Conservation (phyloP, 2,329 filamentous ascomycete genomes). For the Colletotrichum euphorbiae region DNA sequence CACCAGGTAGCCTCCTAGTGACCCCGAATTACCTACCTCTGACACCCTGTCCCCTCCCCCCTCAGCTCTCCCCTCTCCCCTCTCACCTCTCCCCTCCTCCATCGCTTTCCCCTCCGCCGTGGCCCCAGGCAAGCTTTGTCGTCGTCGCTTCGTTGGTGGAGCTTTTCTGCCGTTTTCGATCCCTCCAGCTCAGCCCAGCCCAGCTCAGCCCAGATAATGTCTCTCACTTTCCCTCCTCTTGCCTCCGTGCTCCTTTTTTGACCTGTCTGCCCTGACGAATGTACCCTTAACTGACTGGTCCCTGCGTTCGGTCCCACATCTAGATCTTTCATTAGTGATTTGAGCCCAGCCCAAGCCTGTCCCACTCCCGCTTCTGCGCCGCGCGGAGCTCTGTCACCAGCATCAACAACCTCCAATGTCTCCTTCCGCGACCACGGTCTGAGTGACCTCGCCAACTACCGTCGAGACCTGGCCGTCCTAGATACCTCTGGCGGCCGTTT, state of each 20-base stretch:
- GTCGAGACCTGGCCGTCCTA: constrained; percentile 77
- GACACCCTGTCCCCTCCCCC: constrained; percentile 5
- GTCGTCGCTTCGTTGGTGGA: constrained; percentile 37
- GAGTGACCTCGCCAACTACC: constrained; percentile 75
- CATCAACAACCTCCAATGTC: constrained; percentile 57
- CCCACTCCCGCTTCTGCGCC: constrained; percentile 56
- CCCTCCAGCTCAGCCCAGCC: constrained; percentile 27
- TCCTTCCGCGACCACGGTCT: constrained; percentile 69
- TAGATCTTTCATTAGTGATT: constrained; percentile 46
- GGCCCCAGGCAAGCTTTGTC: constrained; percentile 36
- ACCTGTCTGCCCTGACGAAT: constrained; percentile 16
- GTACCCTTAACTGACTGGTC: constrained; percentile 35
- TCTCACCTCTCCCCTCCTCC: constrained; percentile 4
- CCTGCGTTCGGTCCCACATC: constrained; percentile 41
- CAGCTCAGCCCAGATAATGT: constrained; percentile 24
- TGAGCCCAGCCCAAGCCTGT: constrained; percentile 54
- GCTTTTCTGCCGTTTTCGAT: constrained; percentile 36
- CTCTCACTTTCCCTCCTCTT: constrained; percentile 11
- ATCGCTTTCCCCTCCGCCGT: constrained; percentile 21
- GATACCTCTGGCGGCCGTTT: constrained; percentile 69
- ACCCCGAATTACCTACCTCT: constrained; percentile 25
- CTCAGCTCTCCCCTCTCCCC: no score
- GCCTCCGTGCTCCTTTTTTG: constrained; percentile 31
- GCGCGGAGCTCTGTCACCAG: constrained; percentile 56
- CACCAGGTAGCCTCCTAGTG: not conserved